These are phyloP conservation scores for Mortierella sp. DNA, from an alignment of 371 early-diverging fungal genomes.

Conservation along the genomic window DNA sequence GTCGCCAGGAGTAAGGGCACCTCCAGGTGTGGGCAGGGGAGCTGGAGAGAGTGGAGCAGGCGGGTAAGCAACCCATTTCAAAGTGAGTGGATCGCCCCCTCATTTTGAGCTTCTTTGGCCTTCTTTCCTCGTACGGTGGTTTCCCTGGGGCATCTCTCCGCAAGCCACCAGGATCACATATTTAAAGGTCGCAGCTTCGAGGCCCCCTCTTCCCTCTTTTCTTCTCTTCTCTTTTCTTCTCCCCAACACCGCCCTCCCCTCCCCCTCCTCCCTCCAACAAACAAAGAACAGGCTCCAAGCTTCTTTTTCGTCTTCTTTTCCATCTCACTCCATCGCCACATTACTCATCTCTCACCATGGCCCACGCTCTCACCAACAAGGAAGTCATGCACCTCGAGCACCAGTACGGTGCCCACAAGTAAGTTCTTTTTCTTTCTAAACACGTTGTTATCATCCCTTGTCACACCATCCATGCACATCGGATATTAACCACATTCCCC, in stretches of 20 bases:
- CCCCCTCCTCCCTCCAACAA: constrained; percentile 11
- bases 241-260: neutral
- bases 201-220: neutral
- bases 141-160: constrained; percentile 10
- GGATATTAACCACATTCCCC: neutral
- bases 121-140: neutral
- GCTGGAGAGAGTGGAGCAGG: too few species aligned
- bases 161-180: constrained; percentile 1
- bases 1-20: neutral
- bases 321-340: neutral
- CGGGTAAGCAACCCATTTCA: too few species aligned
- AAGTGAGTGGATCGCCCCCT: neutral
- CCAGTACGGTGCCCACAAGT: constrained; percentile 91
- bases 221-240: constrained; percentile 20
- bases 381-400: constrained; percentile 79
- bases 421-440: constrained; percentile 37
- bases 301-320: neutral
- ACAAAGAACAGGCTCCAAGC: neutral
- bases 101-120: neutral
- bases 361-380: constrained; percentile 61
- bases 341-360: constrained; percentile 23
- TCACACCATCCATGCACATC: neutral
- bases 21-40: neutral
- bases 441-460: neutral
- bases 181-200: constrained; percentile 2